Evolutionary conservation across 2,329 filamentous ascomycete genomes (phyloP).

Genomic region (Pseudopyrenochaeta lycopersici): DNA sequence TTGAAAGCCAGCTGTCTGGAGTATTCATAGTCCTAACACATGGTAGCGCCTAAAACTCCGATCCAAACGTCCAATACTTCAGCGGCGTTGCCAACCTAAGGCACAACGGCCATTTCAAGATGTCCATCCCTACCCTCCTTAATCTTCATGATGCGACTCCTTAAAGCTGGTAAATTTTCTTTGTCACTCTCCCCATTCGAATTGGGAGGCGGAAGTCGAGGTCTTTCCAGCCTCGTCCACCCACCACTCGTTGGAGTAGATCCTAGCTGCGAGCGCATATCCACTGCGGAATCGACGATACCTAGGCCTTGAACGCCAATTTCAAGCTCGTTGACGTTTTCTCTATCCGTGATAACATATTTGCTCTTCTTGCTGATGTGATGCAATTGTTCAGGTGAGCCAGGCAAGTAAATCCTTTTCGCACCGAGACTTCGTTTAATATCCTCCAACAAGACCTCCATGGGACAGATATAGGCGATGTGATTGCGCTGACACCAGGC

Average conservation of each 20-base stretch:
- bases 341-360: slow-evolving; percentile 1
- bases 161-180: slow-evolving; percentile 35
- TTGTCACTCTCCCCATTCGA: slow-evolving; percentile 34
- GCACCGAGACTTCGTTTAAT: slow-evolving; percentile 82
- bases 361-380: slow-evolving; percentile 18
- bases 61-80: no score
- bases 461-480: slow-evolving; percentile 91
- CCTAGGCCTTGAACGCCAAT: slow-evolving; percentile 39
- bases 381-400: slow-evolving; percentile 50
- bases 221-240: slow-evolving; percentile 4
- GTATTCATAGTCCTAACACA: no score
- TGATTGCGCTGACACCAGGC: slow-evolving; percentile 84
- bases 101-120: slow-evolving; percentile 35
- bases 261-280: slow-evolving; percentile 22
- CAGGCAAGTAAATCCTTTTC: slow-evolving; percentile 74
- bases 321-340: slow-evolving; percentile 32
- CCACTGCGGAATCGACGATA: slow-evolving; percentile 39
- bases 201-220: slow-evolving; percentile 2
- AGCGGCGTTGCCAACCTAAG: slow-evolving; percentile 2
- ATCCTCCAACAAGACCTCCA: slow-evolving; percentile 88
- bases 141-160: slow-evolving; percentile 33
- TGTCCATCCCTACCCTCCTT: slow-evolving; percentile 29
- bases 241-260: slow-evolving; percentile 2
- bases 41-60: no score
- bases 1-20: no score